Percentiles rank a stretch among this genome's conserved stretches.
These are phyloP conservation scores for Quercus rubra DNA, from an alignment of 306 rosid genomes.

Conservation along the genomic window DNA sequence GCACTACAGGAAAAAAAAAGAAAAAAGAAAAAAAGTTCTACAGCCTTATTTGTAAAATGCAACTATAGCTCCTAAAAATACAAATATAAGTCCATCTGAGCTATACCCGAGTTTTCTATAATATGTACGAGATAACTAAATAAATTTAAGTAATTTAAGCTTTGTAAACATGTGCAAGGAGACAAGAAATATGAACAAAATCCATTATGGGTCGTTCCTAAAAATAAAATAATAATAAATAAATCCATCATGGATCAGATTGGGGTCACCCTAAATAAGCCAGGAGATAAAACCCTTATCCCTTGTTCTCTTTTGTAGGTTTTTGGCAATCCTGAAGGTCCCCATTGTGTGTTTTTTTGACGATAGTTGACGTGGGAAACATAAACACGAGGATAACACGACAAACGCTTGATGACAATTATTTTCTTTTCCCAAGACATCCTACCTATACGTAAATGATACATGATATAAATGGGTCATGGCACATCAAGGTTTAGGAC, in stretches of 20 bases:
- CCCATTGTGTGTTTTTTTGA: constrained; percentile 9
- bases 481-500: background rate
- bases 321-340: background rate
- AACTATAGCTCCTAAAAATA: too few relatives aligned
- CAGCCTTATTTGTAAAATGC: too few relatives aligned
- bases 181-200: too few relatives aligned
- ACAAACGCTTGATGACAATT: background rate
- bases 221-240: too few relatives aligned
- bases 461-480: background rate
- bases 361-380: background rate
- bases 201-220: too few relatives aligned
- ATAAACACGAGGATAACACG: constrained; percentile 8
- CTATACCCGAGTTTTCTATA: too few relatives aligned
- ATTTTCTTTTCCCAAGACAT: constrained; percentile 6
- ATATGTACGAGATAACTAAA: too few relatives aligned
- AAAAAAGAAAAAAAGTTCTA: fast-evolving
- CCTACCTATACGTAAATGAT: background rate
- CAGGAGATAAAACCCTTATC: constrained; percentile 7
- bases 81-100: too few relatives aligned
- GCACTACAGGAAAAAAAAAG: background rate
- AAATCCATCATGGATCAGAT: background rate
- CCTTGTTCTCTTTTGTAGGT: background rate
- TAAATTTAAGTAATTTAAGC: too few relatives aligned
- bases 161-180: too few relatives aligned
- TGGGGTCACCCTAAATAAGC: background rate